Percentiles rank a stretch among this genome's conserved stretches.
Evolutionary conservation across 2,329 filamentous ascomycete genomes (phyloP).

Genomic region (Dactylellina sp.): DNA sequence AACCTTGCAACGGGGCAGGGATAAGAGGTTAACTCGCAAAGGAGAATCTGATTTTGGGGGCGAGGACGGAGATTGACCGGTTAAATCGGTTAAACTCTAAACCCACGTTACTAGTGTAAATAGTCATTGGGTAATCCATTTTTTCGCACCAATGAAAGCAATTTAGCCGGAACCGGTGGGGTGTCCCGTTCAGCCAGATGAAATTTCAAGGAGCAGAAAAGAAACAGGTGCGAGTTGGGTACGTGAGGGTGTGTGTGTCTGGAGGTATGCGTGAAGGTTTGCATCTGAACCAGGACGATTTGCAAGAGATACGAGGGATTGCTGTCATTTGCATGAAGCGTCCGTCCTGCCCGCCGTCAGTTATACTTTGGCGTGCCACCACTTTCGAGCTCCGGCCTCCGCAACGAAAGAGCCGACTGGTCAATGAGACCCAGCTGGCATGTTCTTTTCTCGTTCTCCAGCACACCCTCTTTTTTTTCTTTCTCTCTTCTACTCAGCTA

Average conservation of each 20-base stretch:
- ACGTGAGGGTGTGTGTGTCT: no score
- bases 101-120: slow-evolving; percentile 45
- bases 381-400: slow-evolving; percentile 53
- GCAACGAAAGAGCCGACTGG: slow-evolving; percentile 45
- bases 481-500: no score
- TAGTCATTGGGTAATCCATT: slow-evolving; percentile 46
- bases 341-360: slow-evolving; percentile 20
- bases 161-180: slow-evolving; percentile 54
- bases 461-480: slow-evolving; percentile 16
- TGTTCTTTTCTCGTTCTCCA: slow-evolving; percentile 22
- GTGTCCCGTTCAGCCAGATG: slow-evolving; percentile 40
- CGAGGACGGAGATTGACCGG: slow-evolving; percentile 52
- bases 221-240: no score
- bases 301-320: slow-evolving; percentile 17
- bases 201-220: neutral
- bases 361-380: slow-evolving; percentile 40
- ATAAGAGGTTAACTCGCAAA: neutral
- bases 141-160: slow-evolving; percentile 57
- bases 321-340: slow-evolving; percentile 28
- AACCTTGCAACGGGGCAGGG: neutral
- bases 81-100: slow-evolving; percentile 55
- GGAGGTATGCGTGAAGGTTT: no score
- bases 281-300: no score
- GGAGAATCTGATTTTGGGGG: neutral
- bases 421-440: slow-evolving; percentile 3